phyloP scores from a whole-genome alignment of 768 basidiomycete species.

The Pleurotus platypus region DNA sequence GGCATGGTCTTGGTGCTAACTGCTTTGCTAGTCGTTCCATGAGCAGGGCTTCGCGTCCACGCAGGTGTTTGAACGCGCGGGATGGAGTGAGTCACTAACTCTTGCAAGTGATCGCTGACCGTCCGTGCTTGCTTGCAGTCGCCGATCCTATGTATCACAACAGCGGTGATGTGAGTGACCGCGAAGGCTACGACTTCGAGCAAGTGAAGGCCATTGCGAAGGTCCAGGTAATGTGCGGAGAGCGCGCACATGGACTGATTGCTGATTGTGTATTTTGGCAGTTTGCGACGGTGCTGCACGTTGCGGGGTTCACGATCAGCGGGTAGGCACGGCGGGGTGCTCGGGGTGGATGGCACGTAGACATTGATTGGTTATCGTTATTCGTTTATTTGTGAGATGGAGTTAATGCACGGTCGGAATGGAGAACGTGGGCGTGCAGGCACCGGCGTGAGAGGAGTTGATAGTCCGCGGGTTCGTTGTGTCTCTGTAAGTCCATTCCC shows the following conservation, averaged over 20 bases:
- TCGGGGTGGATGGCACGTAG: no score
- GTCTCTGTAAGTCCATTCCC: no score
- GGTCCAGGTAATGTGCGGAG: constrained; percentile 59
- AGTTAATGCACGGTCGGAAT: no score
- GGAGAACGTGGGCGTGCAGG: no score
- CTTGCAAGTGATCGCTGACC: neutral
- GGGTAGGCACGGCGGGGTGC: no score
- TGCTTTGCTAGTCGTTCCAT: constrained; percentile 59
- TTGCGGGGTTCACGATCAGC: constrained; percentile 3
- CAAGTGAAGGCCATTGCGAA: constrained; percentile 84
- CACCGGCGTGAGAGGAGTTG: no score
- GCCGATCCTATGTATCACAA: constrained; percentile 90
- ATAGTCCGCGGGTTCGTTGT: no score
- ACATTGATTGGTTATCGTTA: no score
- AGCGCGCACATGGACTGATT: neutral
- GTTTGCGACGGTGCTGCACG: constrained; percentile 13
- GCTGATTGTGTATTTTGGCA: neutral
- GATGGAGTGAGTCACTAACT: constrained; percentile 46
- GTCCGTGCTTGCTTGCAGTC: constrained; percentile 39
- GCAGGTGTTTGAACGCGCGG: constrained; percentile 85
- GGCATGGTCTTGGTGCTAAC: no score
- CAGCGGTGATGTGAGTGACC: constrained; percentile 75
- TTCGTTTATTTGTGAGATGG: no score
- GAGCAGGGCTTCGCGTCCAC: constrained; percentile 83
- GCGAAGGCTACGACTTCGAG: constrained; percentile 78